Evolutionary conservation across 148 eudicot species (phyloP), one percentile per base, ranked within the genome.

Genomic region (Fallopia convolvulus): DNA sequence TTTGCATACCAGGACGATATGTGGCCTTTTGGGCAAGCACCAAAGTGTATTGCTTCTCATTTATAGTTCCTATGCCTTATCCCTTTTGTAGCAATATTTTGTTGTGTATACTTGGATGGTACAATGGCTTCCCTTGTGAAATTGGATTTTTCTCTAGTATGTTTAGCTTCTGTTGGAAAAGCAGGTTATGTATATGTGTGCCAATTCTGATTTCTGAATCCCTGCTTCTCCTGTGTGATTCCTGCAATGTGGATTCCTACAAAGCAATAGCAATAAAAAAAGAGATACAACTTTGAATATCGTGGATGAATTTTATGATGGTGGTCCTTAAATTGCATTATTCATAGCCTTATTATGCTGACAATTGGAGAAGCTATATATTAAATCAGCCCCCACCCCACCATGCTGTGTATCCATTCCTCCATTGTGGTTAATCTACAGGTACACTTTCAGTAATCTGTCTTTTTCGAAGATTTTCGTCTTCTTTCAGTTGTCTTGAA

Each of bases 341-440:
- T 68, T 33, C 44, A 68, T 33, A 68, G 72, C 44, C 44, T 68
- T 17, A 14, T 68, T 17, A 14, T 32, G 14, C 41, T 66, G 42
- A 66, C 71, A 66, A 66, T 11, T 15, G 42, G 44, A 68, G 44
- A 36, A 2, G 8, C 4, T 30, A 13, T 33, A 13, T 33, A 65
- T 33, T 32, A 33, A 58, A 21, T 30, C 41, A 32, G 9, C n/a
- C 71, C 71, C 71, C 71, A 68, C 72, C 20, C 44, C 42, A 68
- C 72, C 17, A 36, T 68, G 44, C 33, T 68, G 11, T 65, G 18
- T 65, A 65, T 65, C 71, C 32, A 30, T 65, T 65, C 41, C 71
- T 65, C 41, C 41, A 30, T 33, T 65, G 71, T 65, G 40, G 41
- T 65, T 65, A 12, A 65, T 65, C 71, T 65, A 65, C 71, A 65